These are phyloP conservation scores for Vinca major DNA, from an alignment of 305 asterid species.

Conservation along the genomic window DNA sequence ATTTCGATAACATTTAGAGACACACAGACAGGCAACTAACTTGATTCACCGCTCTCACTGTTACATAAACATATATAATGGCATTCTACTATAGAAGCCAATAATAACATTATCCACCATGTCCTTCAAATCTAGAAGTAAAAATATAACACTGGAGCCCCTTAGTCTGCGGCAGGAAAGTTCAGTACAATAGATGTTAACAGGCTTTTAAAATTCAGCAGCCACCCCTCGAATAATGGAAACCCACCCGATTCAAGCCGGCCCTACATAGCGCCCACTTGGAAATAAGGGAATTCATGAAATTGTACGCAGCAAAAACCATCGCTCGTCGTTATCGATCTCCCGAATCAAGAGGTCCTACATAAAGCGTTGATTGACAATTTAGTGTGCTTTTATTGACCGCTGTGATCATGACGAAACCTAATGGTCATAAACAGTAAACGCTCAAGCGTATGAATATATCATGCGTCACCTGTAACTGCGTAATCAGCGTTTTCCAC, in stretches of 20 bases:
- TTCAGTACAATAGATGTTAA: background rate
- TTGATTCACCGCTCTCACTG: too few relatives aligned
- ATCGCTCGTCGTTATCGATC: conserved; percentile 1
- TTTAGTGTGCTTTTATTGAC: conserved; percentile 10
- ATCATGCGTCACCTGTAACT: conserved; percentile 61
- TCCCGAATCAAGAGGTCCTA: conserved; percentile 16
- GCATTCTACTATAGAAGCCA: background rate
- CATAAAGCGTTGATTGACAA: conserved; percentile 13
- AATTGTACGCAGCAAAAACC: conserved; percentile 8
- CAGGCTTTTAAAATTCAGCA: conserved; percentile 7
- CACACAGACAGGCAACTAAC: too few relatives aligned
- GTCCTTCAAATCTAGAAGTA: conserved; percentile 2
- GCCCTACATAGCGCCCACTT: background rate
- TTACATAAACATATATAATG: background rate
- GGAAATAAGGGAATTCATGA: background rate
- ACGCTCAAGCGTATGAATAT: conserved; percentile 20
- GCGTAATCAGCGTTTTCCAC: conserved; percentile 49
- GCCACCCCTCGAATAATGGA: conserved; percentile 16
- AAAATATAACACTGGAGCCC: background rate
- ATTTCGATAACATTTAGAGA: too few relatives aligned
- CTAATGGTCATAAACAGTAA: conserved; percentile 14
- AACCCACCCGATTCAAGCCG: conserved; percentile 14
- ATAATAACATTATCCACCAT: conserved; percentile 4
- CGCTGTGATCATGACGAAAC: conserved; percentile 6
- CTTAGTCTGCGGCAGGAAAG: background rate